Evolutionary conservation across 2,329 filamentous ascomycete species (phyloP), one percentile per base, ranked within the genome.

Genomic region (Epichloe gansuensis): DNA sequence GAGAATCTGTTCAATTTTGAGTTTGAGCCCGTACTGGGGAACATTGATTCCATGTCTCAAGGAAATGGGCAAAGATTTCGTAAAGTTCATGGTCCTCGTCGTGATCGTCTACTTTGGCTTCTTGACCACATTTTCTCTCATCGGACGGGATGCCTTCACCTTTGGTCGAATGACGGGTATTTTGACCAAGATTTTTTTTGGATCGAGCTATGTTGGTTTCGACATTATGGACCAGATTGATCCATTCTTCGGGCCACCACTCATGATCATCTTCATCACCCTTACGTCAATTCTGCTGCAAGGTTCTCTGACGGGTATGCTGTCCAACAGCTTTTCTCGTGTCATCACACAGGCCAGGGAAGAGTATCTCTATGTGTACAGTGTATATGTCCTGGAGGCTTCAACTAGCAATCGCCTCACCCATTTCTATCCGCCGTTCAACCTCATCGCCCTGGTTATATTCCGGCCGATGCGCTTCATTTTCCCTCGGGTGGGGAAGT

Each of bases 11-110:
- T 94, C 89, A 13, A 77, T 96, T 50, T 75, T 95, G 56, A 91
- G 86, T 63, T 68, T 96, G 57, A 89, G 89, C 60, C 87, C 88
- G 1, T 95, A 94, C 64, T 96, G 93, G 77, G 90, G 88, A 42
- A 93, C 86, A 1, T 68, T 93, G 47, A 90, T 96, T 54, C 90
- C 89, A 0, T 94, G 90, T 57, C 75, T 96, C 49, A 93, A 93
- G 64, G 88, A 91, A 65, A 96, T 96, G 90, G 86, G 86, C 40
- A 91, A 90, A 67, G 89, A 95, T 64, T 95, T 95, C 64, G 68
- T 90, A 65, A 90, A 90, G 62, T 95, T 93, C 63, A 77, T 81
- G 68, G 85, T 87, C 1, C 75, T 91, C 27, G 86, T 94, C 43
- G 72, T 88, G 47, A 85, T 95, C 51, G 71, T 95, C 50, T 95